Conservation (phyloP, 495 filamentous ascomycete species). For the Lasiosphaeria ovina region DNA sequence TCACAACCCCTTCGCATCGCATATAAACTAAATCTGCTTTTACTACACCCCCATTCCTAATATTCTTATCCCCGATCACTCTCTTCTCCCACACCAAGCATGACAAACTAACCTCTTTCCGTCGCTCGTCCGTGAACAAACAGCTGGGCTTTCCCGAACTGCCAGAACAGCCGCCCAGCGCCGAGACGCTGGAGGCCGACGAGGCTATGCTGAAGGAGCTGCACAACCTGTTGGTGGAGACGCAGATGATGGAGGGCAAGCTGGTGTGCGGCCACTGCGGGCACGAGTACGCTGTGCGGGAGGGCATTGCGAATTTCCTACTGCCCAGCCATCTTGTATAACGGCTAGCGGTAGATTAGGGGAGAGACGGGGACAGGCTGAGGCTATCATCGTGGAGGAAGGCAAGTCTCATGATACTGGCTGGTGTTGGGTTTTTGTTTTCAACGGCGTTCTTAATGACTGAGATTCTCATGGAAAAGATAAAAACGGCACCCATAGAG, state of each 20-base stretch:
- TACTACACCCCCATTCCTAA: not conserved
- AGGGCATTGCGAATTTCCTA: conserved; percentile 95
- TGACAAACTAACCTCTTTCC: conserved; percentile 2
- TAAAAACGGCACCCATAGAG: not conserved
- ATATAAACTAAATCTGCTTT: not conserved
- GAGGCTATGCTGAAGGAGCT: conserved; percentile 71
- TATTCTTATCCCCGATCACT: not conserved
- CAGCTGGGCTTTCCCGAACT: conserved; percentile 83
- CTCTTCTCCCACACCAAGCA: not conserved
- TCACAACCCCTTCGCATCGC: not conserved
- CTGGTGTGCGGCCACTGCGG: conserved; percentile 88
- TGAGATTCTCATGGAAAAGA: not conserved
- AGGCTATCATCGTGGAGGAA: not conserved
- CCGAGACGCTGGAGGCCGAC: conserved; percentile 57
- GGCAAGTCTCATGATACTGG: not conserved
- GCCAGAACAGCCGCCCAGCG: conserved; percentile 58
- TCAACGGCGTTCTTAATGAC: not conserved
- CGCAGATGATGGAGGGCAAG: conserved; percentile 80
- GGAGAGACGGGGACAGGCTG: not conserved
- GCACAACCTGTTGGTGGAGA: conserved; percentile 83
- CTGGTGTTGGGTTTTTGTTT: not conserved
- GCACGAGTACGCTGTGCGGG: conserved; percentile 87
- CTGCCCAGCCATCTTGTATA: conserved; percentile 85
- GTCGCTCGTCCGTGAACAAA: not conserved
- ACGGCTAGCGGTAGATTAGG: conserved; percentile 2